phyloP scores from a whole-genome alignment of 768 basidiomycete genomes.

The Serendipita sp. region DNA sequence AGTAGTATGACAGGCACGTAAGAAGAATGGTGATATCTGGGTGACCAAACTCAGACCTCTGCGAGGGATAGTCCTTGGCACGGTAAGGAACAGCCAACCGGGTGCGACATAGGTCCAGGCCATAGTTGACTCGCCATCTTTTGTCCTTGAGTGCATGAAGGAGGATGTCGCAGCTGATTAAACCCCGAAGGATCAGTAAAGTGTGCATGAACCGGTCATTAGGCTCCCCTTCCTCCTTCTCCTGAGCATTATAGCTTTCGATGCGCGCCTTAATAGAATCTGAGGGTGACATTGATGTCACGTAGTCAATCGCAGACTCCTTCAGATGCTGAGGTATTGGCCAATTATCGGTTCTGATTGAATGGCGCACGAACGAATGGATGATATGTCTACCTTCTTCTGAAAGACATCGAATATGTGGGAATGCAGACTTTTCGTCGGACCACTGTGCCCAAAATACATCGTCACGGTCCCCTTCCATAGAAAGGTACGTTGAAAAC shows the following conservation, averaged over 20 bases:
- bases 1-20: constrained; percentile 35
- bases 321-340: constrained; percentile 12
- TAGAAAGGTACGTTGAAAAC: background rate
- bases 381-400: constrained; percentile 2
- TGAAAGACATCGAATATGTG: constrained; percentile 1
- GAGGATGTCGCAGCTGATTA: constrained; percentile 28
- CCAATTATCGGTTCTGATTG: constrained; percentile 12
- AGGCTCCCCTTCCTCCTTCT: background rate
- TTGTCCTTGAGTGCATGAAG: constrained; percentile 21
- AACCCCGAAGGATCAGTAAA: constrained; percentile 29
- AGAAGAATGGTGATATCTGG: constrained; percentile 31
- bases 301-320: constrained; percentile 14
- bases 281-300: constrained; percentile 11
- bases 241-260: too few species aligned
- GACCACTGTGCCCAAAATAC: too few species aligned
- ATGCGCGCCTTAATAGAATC: constrained; percentile 10
- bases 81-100: constrained; percentile 36
- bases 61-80: constrained; percentile 21
- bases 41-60: constrained; percentile 34
- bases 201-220: constrained; percentile 18
- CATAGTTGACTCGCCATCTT: constrained; percentile 38
- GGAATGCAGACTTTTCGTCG: background rate
- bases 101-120: constrained; percentile 26
- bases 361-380: constrained; percentile 13
- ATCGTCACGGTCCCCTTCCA: too few species aligned